Conservation (phyloP, 2,329 filamentous ascomycete genomes). For the Penicillium psychrosexuale region DNA sequence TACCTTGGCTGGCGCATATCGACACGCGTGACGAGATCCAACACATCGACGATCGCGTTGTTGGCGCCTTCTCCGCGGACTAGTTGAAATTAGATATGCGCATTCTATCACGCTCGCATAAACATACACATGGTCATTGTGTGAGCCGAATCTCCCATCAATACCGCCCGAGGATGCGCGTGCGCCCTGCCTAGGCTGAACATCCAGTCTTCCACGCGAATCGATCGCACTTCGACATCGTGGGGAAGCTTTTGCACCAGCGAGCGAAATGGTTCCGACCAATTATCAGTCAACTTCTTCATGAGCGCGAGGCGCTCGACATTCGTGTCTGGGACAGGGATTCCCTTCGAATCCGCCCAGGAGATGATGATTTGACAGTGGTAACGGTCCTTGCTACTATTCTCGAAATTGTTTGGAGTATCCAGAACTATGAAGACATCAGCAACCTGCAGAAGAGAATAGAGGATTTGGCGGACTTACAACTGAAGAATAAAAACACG, state of each 20-base stretch:
- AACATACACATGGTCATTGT: conserved; percentile 60
- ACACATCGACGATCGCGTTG: conserved; percentile 54
- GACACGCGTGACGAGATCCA: conserved; percentile 42
- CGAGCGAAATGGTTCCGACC: conserved; percentile 51
- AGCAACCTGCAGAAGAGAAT: background rate
- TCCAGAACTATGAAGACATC: conserved; percentile 44
- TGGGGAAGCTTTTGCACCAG: conserved; percentile 43
- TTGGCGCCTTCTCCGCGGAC: conserved; percentile 59
- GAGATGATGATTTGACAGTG: conserved; percentile 52
- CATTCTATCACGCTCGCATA: background rate
- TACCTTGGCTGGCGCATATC: conserved; percentile 17
- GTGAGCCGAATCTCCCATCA: conserved; percentile 57
- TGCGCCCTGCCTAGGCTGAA: conserved; percentile 34
- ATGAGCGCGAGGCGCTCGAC: conserved; percentile 44
- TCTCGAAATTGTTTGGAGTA: conserved; percentile 44
- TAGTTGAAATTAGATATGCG: conserved; percentile 24
- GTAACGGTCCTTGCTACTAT: conserved; percentile 39
- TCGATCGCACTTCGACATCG: conserved; percentile 44
- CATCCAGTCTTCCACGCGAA: conserved; percentile 51
- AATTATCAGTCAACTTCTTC: conserved; percentile 44
- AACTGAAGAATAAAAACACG: conserved; percentile 54
- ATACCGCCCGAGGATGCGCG: conserved; percentile 41
- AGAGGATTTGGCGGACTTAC: conserved; percentile 30
- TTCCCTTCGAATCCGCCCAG: conserved; percentile 44
- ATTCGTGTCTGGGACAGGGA: conserved; percentile 43